These are phyloP conservation scores for Cardiospermum halicacabum DNA, from an alignment of 345 rosid species.

Conservation along the genomic window DNA sequence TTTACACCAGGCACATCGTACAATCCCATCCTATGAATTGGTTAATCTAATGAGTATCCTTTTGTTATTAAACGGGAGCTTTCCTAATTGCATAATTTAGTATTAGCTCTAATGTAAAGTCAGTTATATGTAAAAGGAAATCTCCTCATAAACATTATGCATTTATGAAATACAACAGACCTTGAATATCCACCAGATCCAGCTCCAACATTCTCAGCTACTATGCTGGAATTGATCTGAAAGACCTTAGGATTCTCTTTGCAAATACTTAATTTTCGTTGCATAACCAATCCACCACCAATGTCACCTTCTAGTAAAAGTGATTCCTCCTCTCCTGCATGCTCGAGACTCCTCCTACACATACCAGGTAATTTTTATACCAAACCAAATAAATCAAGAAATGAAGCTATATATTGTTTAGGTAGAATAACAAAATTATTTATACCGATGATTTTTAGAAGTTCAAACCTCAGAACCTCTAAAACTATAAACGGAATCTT, in stretches of 20 bases:
- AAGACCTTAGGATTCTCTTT: slow-evolving; percentile 44
- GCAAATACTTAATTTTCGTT: slow-evolving; percentile 42
- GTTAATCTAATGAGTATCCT: too few relatives aligned
- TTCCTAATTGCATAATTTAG: too few relatives aligned
- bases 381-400: not conserved
- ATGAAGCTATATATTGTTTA: slow-evolving; percentile 10
- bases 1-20: too few relatives aligned
- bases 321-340: slow-evolving; percentile 74
- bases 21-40: too few relatives aligned
- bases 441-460: not conserved
- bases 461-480: not conserved
- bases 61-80: too few relatives aligned
- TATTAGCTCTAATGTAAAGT: too few relatives aligned
- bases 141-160: too few relatives aligned
- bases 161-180: slow-evolving; percentile 27
- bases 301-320: slow-evolving; percentile 63
- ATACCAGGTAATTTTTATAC: slow-evolving; percentile 3
- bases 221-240: slow-evolving; percentile 55
- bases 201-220: slow-evolving; percentile 77
- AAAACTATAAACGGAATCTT: not conserved
- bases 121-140: too few relatives aligned
- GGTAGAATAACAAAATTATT: not conserved
- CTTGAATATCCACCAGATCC: slow-evolving; percentile 96
- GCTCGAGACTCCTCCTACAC: slow-evolving; percentile 67
- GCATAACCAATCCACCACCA: slow-evolving; percentile 78